Conservation (phyloP, 805 yeast genomes). For the Saturnispora mendoncae region DNA sequence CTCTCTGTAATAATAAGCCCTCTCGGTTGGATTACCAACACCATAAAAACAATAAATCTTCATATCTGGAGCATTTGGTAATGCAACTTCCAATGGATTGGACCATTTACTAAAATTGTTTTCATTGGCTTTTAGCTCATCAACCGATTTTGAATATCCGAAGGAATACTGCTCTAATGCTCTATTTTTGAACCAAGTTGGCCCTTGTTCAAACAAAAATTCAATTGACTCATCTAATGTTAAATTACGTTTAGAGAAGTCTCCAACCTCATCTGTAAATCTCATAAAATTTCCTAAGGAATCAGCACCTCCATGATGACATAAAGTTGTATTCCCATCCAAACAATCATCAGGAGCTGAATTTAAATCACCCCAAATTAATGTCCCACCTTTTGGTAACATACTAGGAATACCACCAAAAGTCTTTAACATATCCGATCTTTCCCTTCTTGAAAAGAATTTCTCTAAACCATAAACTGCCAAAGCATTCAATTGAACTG, state of each 20-base stretch:
- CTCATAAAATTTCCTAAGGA: conserved; percentile 70
- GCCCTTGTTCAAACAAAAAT: conserved; percentile 52
- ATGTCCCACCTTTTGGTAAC: conserved; percentile 92
- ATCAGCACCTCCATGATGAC: conserved; percentile 16
- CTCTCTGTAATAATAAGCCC: conserved; percentile 80
- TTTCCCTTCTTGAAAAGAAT: conserved; percentile 82
- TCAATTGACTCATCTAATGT: conserved; percentile 66
- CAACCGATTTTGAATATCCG: conserved; percentile 57
- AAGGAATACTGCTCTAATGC: conserved; percentile 64
- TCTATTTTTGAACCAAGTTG: conserved; percentile 66
- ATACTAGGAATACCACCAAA: conserved; percentile 95
- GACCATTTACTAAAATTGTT: conserved; percentile 76
- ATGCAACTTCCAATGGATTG: conserved; percentile 87
- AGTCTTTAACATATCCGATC: conserved; percentile 74
- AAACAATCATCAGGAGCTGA: conserved; percentile 62
- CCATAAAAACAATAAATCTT: conserved; percentile 87
- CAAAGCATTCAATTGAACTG: conserved; percentile 84
- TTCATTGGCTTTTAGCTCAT: conserved; percentile 57
- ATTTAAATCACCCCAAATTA: conserved; percentile 73
- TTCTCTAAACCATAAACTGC: conserved; percentile 93
- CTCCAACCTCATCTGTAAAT: conserved; percentile 41
- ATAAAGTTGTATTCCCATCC: conserved; percentile 8
- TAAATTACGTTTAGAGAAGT: conserved; percentile 40
- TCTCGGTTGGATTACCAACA: conserved; percentile 92
- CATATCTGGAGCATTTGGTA: conserved; percentile 92